phyloP scores from a whole-genome alignment of 768 basidiomycete species.

The Amanita molliuscula region DNA sequence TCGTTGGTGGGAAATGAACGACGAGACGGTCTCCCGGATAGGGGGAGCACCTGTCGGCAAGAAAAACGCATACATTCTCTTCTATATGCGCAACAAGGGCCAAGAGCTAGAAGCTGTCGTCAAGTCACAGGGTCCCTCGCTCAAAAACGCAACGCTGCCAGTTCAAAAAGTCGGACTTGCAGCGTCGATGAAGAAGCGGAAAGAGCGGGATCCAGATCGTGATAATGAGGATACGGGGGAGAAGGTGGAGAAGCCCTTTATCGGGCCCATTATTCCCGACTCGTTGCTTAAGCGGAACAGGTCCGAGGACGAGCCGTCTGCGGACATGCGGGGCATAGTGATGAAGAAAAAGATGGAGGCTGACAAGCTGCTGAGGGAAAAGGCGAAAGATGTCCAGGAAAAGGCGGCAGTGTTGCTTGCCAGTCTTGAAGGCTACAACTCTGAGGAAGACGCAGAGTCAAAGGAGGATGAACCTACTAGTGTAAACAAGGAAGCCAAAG shows the following conservation, averaged over 20 bases:
- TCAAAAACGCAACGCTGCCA: conserved; percentile 14
- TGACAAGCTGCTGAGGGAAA: conserved; percentile 19
- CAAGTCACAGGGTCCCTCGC: conserved; percentile 15
- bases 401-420: conserved; percentile 4
- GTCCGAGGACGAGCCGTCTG: conserved; percentile 11
- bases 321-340: conserved; percentile 43
- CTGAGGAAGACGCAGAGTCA: conserved; percentile 2
- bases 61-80: conserved; percentile 87
- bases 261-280: conserved; percentile 59
- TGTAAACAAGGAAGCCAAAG: background rate
- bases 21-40: conserved; percentile 54
- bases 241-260: conserved; percentile 41
- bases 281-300: conserved; percentile 18
- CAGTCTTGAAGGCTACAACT: conserved; percentile 12
- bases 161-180: conserved; percentile 29
- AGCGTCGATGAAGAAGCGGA: conserved; percentile 40
- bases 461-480: background rate
- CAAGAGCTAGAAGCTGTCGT: conserved; percentile 61
- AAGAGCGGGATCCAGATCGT: conserved; percentile 28
- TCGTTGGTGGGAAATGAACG: conserved; percentile 91
- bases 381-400: conserved; percentile 8
- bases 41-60: conserved; percentile 40
- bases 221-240: conserved; percentile 40
- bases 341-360: conserved; percentile 47
- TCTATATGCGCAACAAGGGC: conserved; percentile 80